Evolutionary conservation across 305 asterid genomes (phyloP).

Genomic region (Fraxinus dipetala): DNA sequence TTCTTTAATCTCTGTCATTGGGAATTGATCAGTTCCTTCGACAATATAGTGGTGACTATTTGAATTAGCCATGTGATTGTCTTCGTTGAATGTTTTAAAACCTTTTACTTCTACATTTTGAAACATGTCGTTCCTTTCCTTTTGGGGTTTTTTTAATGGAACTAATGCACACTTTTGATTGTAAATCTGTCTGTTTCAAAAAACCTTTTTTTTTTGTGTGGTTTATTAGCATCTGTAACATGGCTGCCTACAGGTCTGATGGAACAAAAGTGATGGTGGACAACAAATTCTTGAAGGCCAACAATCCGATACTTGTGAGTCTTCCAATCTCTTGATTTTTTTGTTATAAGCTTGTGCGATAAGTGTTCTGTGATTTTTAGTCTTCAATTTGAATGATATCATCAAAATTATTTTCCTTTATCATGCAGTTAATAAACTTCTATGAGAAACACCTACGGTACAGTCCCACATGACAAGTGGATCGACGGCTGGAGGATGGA

Average conservation of each 20-base stretch:
- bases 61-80: neutral
- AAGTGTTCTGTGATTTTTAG: neutral
- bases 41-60: neutral
- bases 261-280: slow-evolving; percentile 76
- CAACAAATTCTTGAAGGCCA: slow-evolving; percentile 73
- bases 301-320: slow-evolving; percentile 72
- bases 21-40: neutral
- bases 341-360: neutral
- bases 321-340: neutral
- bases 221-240: neutral
- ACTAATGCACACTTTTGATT: neutral
- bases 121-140: neutral
- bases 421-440: slow-evolving; percentile 66
- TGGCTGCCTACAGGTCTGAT: slow-evolving; percentile 58
- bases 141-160: neutral
- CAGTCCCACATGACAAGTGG: slow-evolving; percentile 32
- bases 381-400: neutral
- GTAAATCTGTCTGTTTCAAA: neutral
- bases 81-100: neutral
- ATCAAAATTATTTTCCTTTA: slow-evolving; percentile 10
- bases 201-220: neutral
- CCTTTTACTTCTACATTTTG: neutral
- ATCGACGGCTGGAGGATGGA: neutral
- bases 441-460: slow-evolving; percentile 76
- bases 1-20: neutral